phyloP scores from a whole-genome alignment of 73 alveolate species.

The Durusdinium trenchii region DNA sequence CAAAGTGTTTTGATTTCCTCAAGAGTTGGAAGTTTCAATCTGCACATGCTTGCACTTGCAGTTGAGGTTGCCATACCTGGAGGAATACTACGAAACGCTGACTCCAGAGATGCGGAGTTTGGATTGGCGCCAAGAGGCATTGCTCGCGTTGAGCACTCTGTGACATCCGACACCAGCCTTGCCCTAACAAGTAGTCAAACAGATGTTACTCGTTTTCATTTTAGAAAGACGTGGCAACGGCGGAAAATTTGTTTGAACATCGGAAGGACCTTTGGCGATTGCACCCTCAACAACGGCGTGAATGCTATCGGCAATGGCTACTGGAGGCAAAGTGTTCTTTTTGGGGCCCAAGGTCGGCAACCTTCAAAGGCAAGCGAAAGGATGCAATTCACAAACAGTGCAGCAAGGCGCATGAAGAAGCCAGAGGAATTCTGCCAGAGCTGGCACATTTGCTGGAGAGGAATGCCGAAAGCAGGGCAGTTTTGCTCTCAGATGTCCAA shows the following conservation, averaged over 20 bases:
- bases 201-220: no score
- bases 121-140: slow-evolving; percentile 92
- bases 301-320: slow-evolving; percentile 87
- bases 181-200: no score
- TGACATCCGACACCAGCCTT: no score
- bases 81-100: slow-evolving; percentile 78
- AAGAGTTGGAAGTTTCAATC: background rate
- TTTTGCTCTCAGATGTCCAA: background rate
- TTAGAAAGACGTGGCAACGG: no score
- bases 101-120: slow-evolving; percentile 89
- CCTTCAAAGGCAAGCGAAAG: background rate
- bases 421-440: slow-evolving; percentile 82
- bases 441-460: slow-evolving; percentile 79
- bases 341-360: no score
- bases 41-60: background rate
- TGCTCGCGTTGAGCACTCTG: background rate
- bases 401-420: slow-evolving; percentile 72
- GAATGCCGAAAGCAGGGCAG: slow-evolving; percentile 86
- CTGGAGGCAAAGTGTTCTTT: slow-evolving; percentile 41
- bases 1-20: background rate
- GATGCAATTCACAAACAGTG: background rate
- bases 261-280: slow-evolving; percentile 78
- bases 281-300: slow-evolving; percentile 57
- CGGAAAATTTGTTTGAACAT: background rate
- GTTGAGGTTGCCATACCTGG: slow-evolving; percentile 77